These are phyloP conservation scores for Globisporangium barbulae DNA, from an alignment of 352 stramenopile species.

Conservation along the genomic window DNA sequence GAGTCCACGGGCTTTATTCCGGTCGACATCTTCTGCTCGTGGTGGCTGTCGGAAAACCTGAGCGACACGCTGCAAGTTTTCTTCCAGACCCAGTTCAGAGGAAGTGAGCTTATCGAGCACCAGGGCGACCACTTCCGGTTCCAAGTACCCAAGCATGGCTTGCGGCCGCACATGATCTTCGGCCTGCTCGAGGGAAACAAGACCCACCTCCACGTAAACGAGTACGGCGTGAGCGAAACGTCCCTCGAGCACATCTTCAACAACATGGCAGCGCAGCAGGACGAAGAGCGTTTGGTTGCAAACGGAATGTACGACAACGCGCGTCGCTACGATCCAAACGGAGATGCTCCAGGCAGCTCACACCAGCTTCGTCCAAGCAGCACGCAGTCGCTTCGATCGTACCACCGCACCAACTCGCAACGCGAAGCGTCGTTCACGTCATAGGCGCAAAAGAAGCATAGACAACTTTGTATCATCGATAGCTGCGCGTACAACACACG, in stretches of 20 bases:
- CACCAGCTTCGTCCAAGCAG: conserved; percentile 26
- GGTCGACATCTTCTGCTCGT: conserved; percentile 49
- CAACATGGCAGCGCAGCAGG: conserved; percentile 81
- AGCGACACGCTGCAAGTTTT: conserved; percentile 37
- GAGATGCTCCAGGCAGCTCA: conserved; percentile 6
- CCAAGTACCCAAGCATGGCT: conserved; percentile 57
- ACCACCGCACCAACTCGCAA: conserved; percentile 35
- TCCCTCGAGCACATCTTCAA: conserved; percentile 94
- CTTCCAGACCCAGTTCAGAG: conserved; percentile 38
- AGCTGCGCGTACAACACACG: neutral
- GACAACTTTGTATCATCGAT: neutral
- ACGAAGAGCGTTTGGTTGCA: conserved; percentile 42
- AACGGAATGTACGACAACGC: conserved; percentile 30
- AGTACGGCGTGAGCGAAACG: conserved; percentile 89
- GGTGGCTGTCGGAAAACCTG: conserved; percentile 52
- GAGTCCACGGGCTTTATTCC: conserved; percentile 40
- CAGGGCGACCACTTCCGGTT: conserved; percentile 68
- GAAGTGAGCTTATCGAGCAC: conserved; percentile 49
- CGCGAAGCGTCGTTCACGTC: conserved; percentile 14
- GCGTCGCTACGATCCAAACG: neutral
- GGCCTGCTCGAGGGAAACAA: conserved; percentile 69
- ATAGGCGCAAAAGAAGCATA: neutral
- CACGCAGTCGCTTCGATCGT: conserved; percentile 36
- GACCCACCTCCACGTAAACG: conserved; percentile 51
- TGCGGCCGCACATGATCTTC: conserved; percentile 65